Conservation (phyloP, 257 asterid species). For the Fraxinus quadrangulata region DNA sequence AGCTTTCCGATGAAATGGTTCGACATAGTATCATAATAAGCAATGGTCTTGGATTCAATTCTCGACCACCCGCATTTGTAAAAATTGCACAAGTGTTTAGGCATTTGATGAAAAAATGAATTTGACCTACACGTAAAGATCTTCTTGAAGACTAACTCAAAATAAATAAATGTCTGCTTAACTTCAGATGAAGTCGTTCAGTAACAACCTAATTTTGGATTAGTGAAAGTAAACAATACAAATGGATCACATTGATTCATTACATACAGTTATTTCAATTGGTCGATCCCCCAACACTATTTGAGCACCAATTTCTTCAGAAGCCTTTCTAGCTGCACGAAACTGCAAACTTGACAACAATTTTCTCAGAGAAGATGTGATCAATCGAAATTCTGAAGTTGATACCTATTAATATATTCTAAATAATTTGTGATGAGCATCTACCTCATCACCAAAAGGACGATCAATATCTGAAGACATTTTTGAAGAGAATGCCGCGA, state of each 20-base stretch:
- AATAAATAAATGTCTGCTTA: background rate
- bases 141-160: background rate
- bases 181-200: background rate
- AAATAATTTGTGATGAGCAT: background rate
- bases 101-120: background rate
- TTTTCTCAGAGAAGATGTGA: background rate
- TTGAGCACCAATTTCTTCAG: conserved; percentile 92
- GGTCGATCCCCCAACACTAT: conserved; percentile 93
- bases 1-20: background rate
- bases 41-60: too few relatives aligned
- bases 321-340: conserved; percentile 86
- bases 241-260: background rate
- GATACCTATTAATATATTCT: background rate
- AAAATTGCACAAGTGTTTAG: too few relatives aligned
- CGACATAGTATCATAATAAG: background rate
- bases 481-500: conserved; percentile 86
- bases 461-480: conserved; percentile 71
- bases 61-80: too few relatives aligned
- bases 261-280: conserved; percentile 83
- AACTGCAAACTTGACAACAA: conserved; percentile 49
- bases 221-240: background rate
- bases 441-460: conserved; percentile 90
- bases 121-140: background rate
- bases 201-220: background rate
- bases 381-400: background rate